Percentiles rank a stretch among this genome's conserved stretches.
Conservation (phyloP, 2,329 filamentous ascomycete genomes). For the Metarhizium album region DNA sequence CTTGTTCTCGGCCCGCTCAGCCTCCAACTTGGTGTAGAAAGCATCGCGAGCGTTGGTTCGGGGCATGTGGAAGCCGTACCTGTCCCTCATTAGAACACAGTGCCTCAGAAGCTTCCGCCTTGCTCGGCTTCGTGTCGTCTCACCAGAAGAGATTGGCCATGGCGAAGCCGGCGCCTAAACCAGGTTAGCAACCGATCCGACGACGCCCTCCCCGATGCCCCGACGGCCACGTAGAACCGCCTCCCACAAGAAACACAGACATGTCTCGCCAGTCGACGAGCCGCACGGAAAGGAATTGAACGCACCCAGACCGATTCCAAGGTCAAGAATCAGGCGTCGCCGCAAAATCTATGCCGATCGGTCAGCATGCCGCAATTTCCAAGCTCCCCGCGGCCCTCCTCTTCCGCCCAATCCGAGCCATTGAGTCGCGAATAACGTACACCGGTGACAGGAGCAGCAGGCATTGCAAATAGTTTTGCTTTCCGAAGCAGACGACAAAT, state of each 20-base stretch:
- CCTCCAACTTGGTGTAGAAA: conserved; percentile 49
- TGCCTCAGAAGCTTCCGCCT: conserved; percentile 1
- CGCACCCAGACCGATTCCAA: conserved; percentile 45
- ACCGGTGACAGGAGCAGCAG: conserved; percentile 47
- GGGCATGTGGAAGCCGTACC: conserved; percentile 54
- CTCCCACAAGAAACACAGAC: not conserved
- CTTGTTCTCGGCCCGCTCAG: conserved; percentile 34
- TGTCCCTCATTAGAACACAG: conserved; percentile 17
- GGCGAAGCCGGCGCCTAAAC: conserved; percentile 39
- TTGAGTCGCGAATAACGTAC: conserved; percentile 35
- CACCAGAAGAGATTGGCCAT: conserved; percentile 51
- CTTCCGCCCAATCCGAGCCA: conserved; percentile 9
- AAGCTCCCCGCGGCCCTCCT: not conserved
- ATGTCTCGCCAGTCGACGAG: not conserved
- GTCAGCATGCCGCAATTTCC: conserved; percentile 22
- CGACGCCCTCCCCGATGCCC: not conserved
- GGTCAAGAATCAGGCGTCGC: conserved; percentile 46
- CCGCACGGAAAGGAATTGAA: conserved; percentile 7
- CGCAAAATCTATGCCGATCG: conserved; percentile 42
- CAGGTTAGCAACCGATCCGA: conserved; percentile 22
- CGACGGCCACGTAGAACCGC: not conserved
- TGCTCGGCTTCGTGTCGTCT: conserved; percentile 12
- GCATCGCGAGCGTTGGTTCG: conserved; percentile 47
- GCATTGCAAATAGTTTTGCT: conserved; percentile 31
- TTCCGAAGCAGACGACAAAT: conserved; percentile 6